Percentiles rank a stretch among this genome's conserved stretches.
Conservation (phyloP, 345 rosid genomes). For the Limnanthes douglasii region DNA sequence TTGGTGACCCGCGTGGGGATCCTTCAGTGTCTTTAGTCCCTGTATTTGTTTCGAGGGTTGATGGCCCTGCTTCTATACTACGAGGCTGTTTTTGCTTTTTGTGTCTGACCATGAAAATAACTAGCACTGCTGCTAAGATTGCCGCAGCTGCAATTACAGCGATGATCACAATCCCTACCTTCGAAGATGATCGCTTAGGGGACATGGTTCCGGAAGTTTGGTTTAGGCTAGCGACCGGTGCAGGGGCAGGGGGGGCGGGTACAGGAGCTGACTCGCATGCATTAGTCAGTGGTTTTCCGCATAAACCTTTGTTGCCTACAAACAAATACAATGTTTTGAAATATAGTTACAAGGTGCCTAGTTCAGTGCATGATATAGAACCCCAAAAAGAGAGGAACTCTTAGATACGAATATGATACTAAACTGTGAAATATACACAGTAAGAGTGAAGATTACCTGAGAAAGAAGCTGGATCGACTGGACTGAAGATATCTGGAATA, state of each 20-base stretch:
- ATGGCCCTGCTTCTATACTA: conserved; percentile 29
- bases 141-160: conserved; percentile 13
- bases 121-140: conserved; percentile 1
- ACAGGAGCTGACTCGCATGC: conserved; percentile 11
- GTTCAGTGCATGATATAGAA: not conserved
- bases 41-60: conserved; percentile 27
- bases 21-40: conserved; percentile 18
- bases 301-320: conserved; percentile 58
- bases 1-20: conserved; percentile 10
- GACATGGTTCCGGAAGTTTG: not conserved
- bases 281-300: conserved; percentile 38
- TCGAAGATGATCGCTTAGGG: conserved; percentile 3
- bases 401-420: not conserved
- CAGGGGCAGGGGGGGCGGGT: not conserved
- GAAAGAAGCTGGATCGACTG: conserved; percentile 6
- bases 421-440: too few relatives aligned
- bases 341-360: too few relatives aligned
- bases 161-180: conserved; percentile 9
- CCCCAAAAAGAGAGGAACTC: not conserved
- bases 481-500: conserved; percentile 33
- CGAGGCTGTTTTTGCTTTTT: conserved; percentile 1
- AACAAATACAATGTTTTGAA: not conserved
- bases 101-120: conserved; percentile 1
- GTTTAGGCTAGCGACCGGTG: not conserved
- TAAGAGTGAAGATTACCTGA: not conserved